Percentiles rank a stretch among this genome's conserved stretches.
These are phyloP conservation scores for Plasmodium knowlesi DNA, from an alignment of 169 alveolate genomes.

Conservation along the genomic window DNA sequence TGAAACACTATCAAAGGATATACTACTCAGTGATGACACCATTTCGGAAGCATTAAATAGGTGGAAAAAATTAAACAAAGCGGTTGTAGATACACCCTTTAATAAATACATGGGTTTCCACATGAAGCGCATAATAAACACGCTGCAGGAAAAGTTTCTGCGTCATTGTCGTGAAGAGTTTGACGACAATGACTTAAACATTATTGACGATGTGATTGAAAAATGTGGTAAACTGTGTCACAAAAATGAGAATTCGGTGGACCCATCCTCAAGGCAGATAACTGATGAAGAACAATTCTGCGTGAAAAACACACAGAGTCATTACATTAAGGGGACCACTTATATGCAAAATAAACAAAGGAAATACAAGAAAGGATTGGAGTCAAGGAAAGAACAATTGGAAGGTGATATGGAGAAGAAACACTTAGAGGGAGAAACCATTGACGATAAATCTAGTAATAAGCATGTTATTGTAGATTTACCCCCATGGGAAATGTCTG, in stretches of 20 bases:
- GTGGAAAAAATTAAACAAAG: constrained; percentile 38
- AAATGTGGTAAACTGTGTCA: neutral
- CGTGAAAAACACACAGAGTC: neutral
- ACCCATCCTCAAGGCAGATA: neutral
- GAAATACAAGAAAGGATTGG: constrained; percentile 7
- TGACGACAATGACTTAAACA: constrained; percentile 22
- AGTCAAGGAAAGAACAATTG: neutral
- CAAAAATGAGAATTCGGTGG: neutral
- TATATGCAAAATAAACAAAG: constrained; percentile 18
- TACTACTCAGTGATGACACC: constrained; percentile 67
- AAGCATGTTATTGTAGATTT: neutral
- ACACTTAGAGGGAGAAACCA: neutral
- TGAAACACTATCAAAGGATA: constrained; percentile 9
- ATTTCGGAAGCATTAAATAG: constrained; percentile 69
- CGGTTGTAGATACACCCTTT: constrained; percentile 12
- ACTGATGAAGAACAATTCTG: neutral
- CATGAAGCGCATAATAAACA: constrained; percentile 12
- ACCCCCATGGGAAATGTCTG: neutral
- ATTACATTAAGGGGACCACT: neutral
- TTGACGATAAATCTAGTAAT: neutral
- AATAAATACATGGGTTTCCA: constrained; percentile 22
- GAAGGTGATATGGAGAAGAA: neutral
- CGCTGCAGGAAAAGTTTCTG: constrained; percentile 22
- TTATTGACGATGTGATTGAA: constrained; percentile 58
- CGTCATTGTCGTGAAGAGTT: constrained; percentile 15